Evolutionary conservation across 768 basidiomycete genomes (phyloP).

Genomic region (Sporobolomyces roseus): DNA sequence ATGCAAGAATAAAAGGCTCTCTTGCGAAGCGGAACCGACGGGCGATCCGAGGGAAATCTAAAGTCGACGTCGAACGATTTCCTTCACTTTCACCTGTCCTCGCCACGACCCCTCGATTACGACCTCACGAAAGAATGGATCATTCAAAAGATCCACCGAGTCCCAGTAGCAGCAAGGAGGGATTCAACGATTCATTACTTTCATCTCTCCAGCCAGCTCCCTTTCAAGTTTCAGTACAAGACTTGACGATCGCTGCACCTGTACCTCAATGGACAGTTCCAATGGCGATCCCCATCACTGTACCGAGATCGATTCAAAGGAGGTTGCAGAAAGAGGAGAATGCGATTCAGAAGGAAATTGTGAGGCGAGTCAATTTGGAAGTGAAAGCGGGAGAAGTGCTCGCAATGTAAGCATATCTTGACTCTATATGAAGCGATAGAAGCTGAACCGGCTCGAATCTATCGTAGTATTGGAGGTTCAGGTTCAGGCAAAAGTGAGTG

Average conservation of each 20-base stretch:
- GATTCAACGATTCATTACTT: too few species aligned
- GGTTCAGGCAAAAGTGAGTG: conserved; percentile 46
- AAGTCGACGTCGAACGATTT: too few species aligned
- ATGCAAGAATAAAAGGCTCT: too few species aligned
- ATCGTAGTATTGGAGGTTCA: conserved; percentile 35
- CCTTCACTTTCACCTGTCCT: too few species aligned
- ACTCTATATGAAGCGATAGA: too few species aligned
- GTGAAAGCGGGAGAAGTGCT: conserved; percentile 51
- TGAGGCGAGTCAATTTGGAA: conserved; percentile 46
- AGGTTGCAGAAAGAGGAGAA: background rate
- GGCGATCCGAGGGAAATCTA: too few species aligned
- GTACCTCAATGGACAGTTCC: conserved; percentile 26
- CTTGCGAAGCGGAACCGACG: too few species aligned
- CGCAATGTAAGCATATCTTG: conserved; percentile 46
- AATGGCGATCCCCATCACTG: conserved; percentile 38
- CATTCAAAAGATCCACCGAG: too few species aligned
- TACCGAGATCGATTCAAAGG: conserved; percentile 6
- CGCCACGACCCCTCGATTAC: too few species aligned
- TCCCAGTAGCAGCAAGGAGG: too few species aligned
- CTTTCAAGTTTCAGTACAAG: conserved; percentile 37
- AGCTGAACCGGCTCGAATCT: too few species aligned
- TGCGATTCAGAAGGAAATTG: conserved; percentile 32
- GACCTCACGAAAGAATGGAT: too few species aligned
- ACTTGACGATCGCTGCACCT: conserved; percentile 45
- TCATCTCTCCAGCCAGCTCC: conserved; percentile 42